Evolutionary conservation across 805 yeast species (phyloP).

Genomic region (Candida endomychidarum): DNA sequence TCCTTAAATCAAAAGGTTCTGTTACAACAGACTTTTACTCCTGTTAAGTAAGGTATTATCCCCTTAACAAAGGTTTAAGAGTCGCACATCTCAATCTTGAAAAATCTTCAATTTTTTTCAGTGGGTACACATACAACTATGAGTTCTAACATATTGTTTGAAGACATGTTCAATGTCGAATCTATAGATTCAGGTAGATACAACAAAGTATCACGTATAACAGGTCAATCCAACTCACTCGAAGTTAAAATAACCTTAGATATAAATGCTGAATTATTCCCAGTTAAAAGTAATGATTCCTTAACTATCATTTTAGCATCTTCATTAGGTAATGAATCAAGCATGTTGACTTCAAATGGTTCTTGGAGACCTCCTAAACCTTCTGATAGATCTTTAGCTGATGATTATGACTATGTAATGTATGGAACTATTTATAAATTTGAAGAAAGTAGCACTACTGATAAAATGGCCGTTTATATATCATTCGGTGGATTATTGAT

Average conservation of each 20-base stretch:
- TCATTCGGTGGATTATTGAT: slow-evolving; percentile 94
- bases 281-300: slow-evolving; percentile 72
- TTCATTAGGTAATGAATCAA: slow-evolving; percentile 53
- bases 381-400: slow-evolving; percentile 84
- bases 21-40: neutral
- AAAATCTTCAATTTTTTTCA: slow-evolving; percentile 3
- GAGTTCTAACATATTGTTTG: slow-evolving; percentile 69
- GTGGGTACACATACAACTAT: neutral
- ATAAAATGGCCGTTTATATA: slow-evolving; percentile 80
- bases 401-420: slow-evolving; percentile 98
- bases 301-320: slow-evolving; percentile 86
- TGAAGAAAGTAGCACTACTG: slow-evolving; percentile 73
- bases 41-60: neutral
- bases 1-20: neutral
- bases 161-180: slow-evolving; percentile 85
- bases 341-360: slow-evolving; percentile 50
- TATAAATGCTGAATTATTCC: slow-evolving; percentile 88
- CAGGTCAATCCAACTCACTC: slow-evolving; percentile 78
- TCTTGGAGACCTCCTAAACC: slow-evolving; percentile 84
- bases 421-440: slow-evolving; percentile 96
- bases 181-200: slow-evolving; percentile 86
- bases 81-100: slow-evolving; percentile 8
- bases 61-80: slow-evolving; percentile 1
- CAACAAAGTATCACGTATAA: slow-evolving; percentile 86
- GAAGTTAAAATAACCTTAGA: slow-evolving; percentile 85